Base-by-base conservation (phyloP, 345 rosid species). In the Gossypium herbaceum region DNA sequence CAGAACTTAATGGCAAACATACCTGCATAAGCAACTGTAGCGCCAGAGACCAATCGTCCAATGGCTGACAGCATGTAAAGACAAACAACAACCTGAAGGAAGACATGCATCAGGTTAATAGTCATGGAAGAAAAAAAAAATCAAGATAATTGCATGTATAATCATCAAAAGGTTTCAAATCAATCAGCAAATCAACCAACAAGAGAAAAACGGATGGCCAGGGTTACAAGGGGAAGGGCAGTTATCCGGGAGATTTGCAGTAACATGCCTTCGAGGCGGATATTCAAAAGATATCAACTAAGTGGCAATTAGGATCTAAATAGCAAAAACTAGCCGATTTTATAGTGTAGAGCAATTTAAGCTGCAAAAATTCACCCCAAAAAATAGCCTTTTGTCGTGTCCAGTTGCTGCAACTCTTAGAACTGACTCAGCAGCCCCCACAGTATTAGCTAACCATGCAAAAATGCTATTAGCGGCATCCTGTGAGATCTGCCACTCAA, bases 401-500 rank as follows among this genome's bases (percentile, higher is more conserved):
- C 98, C 98, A 64, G 98, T 91, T 47, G 98, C 98, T 22, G 98
- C 98, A 74, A 94, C 98, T 79, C 98, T 88, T 69, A 92, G 82
- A 64, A 94, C 98, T 20, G 95, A 92, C 81, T 94, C 98, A 7
- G 98, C 91, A 6, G 97, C 98, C 24, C 98, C 98, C 8, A 94
- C 80, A 12, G 97, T 94, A 83, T 94, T 94, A 76, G 98, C 98
- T 20, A 94, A 85, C 82, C 92, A 86, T 0, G 94, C 98, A 71
- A 90, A 84, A 15, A 91, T 84, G 76, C 77, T 81, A 73, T 88
- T 89, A 15, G 98, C 98, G 9, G 97, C 85, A 74, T 94, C 98
- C 82, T 91, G 98, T 29, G 98, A 94, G 58, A 94, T 90, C 85
- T 94, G 97, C 98, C 98, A 92, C 85, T 92, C 98, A 44, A 92